These are phyloP conservation scores for Solanum ossicruentum DNA, from an alignment of 257 asterid genomes.

Conservation along the genomic window DNA sequence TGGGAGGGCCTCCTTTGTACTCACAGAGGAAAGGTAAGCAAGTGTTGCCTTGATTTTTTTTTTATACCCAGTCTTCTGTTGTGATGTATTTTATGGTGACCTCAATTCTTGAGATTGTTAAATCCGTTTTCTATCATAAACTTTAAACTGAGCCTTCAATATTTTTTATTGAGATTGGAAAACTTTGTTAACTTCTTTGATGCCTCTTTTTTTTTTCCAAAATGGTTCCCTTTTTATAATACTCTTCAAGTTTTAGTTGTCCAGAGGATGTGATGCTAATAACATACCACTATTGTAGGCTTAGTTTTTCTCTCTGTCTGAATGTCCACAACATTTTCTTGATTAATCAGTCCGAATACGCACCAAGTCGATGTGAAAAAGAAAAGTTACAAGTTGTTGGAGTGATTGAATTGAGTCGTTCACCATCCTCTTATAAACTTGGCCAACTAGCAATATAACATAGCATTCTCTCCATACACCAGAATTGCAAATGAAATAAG, in stretches of 20 bases:
- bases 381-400: neutral
- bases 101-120: neutral
- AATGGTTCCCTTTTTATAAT: neutral
- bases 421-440: neutral
- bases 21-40: conserved; percentile 72
- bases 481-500: neutral
- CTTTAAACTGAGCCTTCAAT: neutral
- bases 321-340: neutral
- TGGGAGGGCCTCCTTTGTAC: conserved; percentile 95
- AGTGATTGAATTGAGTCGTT: neutral
- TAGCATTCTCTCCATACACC: neutral
- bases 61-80: neutral
- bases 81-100: neutral
- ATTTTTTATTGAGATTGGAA: neutral
- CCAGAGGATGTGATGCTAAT: neutral
- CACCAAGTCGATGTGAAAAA: neutral
- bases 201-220: neutral
- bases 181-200: neutral
- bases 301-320: neutral
- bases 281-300: neutral
- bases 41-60: neutral
- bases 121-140: neutral
- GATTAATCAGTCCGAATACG: neutral
- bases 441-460: neutral
- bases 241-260: neutral